Base-by-base conservation (phyloP, 2,329 filamentous ascomycete species). In the Volutella citrinella region DNA sequence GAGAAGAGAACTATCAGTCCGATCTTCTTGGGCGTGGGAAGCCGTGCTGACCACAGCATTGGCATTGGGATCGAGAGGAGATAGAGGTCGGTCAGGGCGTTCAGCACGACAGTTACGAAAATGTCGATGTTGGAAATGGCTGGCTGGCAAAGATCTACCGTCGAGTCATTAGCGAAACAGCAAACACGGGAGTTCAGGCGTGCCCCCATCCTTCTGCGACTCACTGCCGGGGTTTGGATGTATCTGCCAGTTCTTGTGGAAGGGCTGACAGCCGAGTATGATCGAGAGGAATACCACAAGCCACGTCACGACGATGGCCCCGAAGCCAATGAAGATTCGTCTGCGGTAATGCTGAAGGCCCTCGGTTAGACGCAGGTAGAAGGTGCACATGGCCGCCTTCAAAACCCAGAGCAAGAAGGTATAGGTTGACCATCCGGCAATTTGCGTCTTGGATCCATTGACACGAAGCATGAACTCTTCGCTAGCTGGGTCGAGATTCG, bases 31-130 rank as follows among this genome's bases (percentile, higher is more conserved):
- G 37, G 28, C 3, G 47, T 41, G 16, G 46, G 51, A 32, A 64
- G 42, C 6, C 41, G 53, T 7, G 57, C 58, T 14, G 49, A 44
- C 53, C 57, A 65, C 3, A 61, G 51, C 50, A 77, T 69, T 6
- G 73, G 72, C 2, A 75, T 55, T 0, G 74, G 73, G 27, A 79
- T 77, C 12, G 65, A 65, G 32, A 78, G 66, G 15, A 80, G 56
- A 42, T 78, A 78, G 1, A 76, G 33, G 46, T 80, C 75, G 7
- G 74, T 78, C 5, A 58, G 42, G 2, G 74, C 64, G 42, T 77
- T 78, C 34, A 70, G 52, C 5, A 62, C 55, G 24, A 72, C 65
- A 1, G 66, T 69, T 7, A 69, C 64, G 40, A 68, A 71, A 19
- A 73, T 58, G 34, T 73, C 63, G 24, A 69, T 65, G 8, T 61